Evolutionary conservation across 352 stramenopile species (phyloP).

Genomic region (Pythium apleroticum): DNA sequence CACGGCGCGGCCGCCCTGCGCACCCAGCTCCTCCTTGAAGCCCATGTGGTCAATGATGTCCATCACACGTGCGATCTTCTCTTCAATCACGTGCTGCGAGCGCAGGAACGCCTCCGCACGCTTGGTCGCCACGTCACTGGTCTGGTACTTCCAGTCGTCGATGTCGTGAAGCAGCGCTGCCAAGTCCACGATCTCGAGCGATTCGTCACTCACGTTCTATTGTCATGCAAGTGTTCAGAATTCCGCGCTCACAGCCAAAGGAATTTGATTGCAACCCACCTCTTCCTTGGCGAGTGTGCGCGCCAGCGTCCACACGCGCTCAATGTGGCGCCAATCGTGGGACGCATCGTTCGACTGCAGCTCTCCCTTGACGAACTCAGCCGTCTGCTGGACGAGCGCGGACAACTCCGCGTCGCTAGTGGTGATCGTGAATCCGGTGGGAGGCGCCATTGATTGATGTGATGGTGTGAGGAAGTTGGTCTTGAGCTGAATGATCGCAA

Average conservation of each 20-base stretch:
- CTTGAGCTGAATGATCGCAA: not conserved
- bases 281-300: conserved; percentile 73
- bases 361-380: conserved; percentile 70
- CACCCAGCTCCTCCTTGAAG: conserved; percentile 82
- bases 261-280: conserved; percentile 34
- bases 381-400: conserved; percentile 64
- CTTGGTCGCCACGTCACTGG: conserved; percentile 49
- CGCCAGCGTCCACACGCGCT: conserved; percentile 83
- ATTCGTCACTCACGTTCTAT: conserved; percentile 54
- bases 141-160: conserved; percentile 90
- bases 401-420: conserved; percentile 25
- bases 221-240: not conserved
- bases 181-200: conserved; percentile 79
- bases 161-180: conserved; percentile 88
- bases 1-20: conserved; percentile 24
- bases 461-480: not conserved
- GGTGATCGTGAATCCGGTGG: conserved; percentile 25
- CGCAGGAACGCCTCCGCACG: conserved; percentile 58
- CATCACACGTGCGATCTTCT: conserved; percentile 72
- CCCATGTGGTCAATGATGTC: conserved; percentile 82
- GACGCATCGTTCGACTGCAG: conserved; percentile 79
- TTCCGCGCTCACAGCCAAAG: no score
- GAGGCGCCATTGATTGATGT: conserved; percentile 18
- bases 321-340: conserved; percentile 88
- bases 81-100: conserved; percentile 42